Base-by-base conservation (phyloP, 495 filamentous ascomycete genomes). In the Neurospora sp. region DNA sequence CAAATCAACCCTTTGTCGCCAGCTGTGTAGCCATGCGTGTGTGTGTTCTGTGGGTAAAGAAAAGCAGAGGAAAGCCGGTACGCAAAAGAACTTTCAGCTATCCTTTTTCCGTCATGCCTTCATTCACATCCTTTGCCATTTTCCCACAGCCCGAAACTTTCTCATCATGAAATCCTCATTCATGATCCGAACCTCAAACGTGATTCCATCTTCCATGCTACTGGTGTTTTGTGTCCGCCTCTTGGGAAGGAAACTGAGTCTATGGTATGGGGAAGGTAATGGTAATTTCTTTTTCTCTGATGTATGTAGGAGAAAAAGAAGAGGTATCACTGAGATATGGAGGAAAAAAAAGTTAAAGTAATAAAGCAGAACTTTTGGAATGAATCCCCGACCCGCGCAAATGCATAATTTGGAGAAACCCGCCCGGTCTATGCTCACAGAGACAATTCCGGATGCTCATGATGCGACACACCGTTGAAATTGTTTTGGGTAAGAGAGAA, bases 361-460 rank as follows among this genome's bases (percentile, higher is more conserved):
- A 40, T 35, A 38, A 70, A 49, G 49, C 73, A 60, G 71, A 77
- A 80, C 74, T 79, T 81, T 82, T 82, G 76, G 74, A 77, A 74
- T 77, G 76, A 74, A 77, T 73, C 78, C 79, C 79, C 54, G 54
- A 66, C 54, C 54, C 80, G 75, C 77, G 77, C 75, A 84, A 84
- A 84, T 81, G 79, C 78, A 84, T 79, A 79, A 66, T 35, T 60
- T 79, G 73, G 78, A 78, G 77, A 77, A 80, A 69, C 80, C 80
- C 78, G 76, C 80, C 79, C 77, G 77, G 80, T 81, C 80, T 82
- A 82, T 82, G 80, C 80, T 81, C 79, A 77, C 54, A 66, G 54
- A 66, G 54, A 66, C 54, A 66, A 35, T 66, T 35, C 54, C 54
- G 54, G 54, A 35, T 75, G 69, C 75, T 76, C 75, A 76, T 78